phyloP scores from a whole-genome alignment of 169 alveolate species.

The Cryptosporidium canis region DNA sequence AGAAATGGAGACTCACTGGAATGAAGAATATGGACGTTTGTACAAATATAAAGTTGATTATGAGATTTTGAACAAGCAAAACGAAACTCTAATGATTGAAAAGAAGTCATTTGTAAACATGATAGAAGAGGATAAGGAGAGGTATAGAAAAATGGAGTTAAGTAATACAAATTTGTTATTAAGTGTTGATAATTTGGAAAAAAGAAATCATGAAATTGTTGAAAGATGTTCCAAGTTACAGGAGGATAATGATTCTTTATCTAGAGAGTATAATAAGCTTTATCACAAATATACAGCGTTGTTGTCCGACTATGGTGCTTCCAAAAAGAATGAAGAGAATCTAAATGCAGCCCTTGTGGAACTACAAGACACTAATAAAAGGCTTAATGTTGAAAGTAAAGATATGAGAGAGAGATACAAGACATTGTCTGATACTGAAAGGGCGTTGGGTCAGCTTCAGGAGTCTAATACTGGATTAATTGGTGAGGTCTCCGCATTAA shows the following conservation, averaged over 20 bases:
- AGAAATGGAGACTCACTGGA: constrained; percentile 59
- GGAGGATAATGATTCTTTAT: constrained; percentile 41
- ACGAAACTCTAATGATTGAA: constrained; percentile 31
- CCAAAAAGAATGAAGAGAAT: constrained; percentile 44
- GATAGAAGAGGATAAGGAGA: constrained; percentile 54
- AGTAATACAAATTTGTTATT: constrained; percentile 20
- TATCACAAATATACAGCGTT: constrained; percentile 53
- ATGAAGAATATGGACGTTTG: constrained; percentile 28
- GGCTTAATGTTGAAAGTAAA: background rate
- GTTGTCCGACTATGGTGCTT: constrained; percentile 27
- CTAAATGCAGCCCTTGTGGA: constrained; percentile 41
- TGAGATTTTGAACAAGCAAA: constrained; percentile 26
- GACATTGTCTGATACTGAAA: constrained; percentile 34
- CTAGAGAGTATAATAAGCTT: constrained; percentile 63
- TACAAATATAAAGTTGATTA: constrained; percentile 58
- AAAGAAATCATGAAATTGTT: constrained; percentile 50
- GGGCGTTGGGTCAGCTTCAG: constrained; percentile 33
- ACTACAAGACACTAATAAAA: constrained; percentile 22
- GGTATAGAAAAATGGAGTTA: constrained; percentile 55
- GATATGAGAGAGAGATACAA: constrained; percentile 31
- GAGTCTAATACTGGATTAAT: constrained; percentile 1
- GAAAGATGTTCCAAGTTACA: constrained; percentile 42
- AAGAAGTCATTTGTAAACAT: constrained; percentile 14
- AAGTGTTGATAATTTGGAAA: constrained; percentile 41
- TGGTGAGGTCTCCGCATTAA: constrained; percentile 4